A percentile compares a stretch with the other conserved stretches of the same genome.
Conservation (phyloP, 2,329 filamentous ascomycete species). For the Monilinia polystroma region DNA sequence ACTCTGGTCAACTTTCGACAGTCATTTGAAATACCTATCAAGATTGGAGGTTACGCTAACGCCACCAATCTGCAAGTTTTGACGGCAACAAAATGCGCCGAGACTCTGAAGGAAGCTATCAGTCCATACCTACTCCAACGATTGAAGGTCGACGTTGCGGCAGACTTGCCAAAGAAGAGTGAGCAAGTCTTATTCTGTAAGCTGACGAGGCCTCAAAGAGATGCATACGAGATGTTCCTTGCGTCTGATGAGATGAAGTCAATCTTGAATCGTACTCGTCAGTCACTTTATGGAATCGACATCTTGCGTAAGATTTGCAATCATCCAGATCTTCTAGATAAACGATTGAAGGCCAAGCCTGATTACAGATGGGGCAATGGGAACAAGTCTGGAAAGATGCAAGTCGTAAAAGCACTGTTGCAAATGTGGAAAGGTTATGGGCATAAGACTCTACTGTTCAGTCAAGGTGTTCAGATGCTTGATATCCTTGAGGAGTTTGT, state of each 20-base stretch:
- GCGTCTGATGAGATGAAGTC: constrained; percentile 80
- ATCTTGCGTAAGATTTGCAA: constrained; percentile 96
- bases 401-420: constrained; percentile 83
- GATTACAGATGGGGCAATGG: constrained; percentile 76
- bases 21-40: constrained; percentile 92
- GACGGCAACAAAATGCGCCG: constrained; percentile 90
- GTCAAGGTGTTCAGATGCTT: constrained; percentile 91
- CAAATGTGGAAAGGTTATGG: constrained; percentile 81
- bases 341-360: constrained; percentile 51
- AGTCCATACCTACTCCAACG: constrained; percentile 90
- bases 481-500: constrained; percentile 89
- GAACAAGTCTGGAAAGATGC: constrained; percentile 89
- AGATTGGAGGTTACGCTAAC: constrained; percentile 89
- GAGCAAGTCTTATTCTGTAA: constrained; percentile 97
- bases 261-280: constrained; percentile 71
- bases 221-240: constrained; percentile 79
- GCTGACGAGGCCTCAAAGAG: constrained; percentile 74
- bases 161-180: constrained; percentile 91
- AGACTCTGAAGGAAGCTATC: constrained; percentile 90
- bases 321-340: constrained; percentile 84
- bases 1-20: constrained; percentile 87
- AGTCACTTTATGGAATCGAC: constrained; percentile 87
- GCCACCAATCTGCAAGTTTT: constrained; percentile 92
- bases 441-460: constrained; percentile 91
- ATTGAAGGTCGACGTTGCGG: constrained; percentile 89